Conservation (phyloP, 176 grass and related monocot genomes). For the Avena sativa region DNA sequence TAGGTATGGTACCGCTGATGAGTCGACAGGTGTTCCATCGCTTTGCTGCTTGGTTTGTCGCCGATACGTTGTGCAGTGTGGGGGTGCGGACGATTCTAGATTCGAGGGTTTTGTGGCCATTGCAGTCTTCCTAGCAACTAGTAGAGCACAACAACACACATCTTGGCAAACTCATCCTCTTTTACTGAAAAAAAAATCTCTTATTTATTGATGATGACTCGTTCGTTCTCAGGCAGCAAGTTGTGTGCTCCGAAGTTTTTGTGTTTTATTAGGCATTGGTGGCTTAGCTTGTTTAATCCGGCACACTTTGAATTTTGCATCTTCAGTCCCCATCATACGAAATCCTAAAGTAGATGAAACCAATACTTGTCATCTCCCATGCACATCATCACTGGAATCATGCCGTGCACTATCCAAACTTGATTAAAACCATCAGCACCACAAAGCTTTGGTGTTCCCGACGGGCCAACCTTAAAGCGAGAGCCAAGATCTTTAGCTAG, state of each 20-base stretch:
- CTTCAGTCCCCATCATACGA: not conserved
- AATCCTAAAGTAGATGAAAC: not conserved
- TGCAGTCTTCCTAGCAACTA: not conserved
- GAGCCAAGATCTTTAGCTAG: conserved; percentile 37
- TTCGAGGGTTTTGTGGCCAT: not conserved
- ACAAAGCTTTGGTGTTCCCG: conserved; percentile 32
- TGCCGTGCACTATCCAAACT: conserved; percentile 18
- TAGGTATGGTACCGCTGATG: not conserved
- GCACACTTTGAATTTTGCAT: not conserved
- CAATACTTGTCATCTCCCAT: not conserved
- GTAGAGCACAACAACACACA: not conserved
- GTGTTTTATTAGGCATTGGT: not conserved
- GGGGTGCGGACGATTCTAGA: not conserved
- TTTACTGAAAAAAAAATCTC: not conserved
- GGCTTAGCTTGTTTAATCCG: not conserved
- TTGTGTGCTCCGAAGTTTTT: not conserved
- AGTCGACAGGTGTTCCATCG: conserved; percentile 22
- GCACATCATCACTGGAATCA: conserved; percentile 26
- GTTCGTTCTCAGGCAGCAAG: not conserved
- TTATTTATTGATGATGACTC: not conserved
- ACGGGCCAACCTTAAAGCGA: conserved; percentile 26
- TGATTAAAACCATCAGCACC: conserved; percentile 9
- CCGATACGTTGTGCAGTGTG: not conserved
- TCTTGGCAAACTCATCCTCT: not conserved
- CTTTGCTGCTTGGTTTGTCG: not conserved